Conservation (phyloP, 2,329 filamentous ascomycete genomes). For the Penicillium griseofulvum region DNA sequence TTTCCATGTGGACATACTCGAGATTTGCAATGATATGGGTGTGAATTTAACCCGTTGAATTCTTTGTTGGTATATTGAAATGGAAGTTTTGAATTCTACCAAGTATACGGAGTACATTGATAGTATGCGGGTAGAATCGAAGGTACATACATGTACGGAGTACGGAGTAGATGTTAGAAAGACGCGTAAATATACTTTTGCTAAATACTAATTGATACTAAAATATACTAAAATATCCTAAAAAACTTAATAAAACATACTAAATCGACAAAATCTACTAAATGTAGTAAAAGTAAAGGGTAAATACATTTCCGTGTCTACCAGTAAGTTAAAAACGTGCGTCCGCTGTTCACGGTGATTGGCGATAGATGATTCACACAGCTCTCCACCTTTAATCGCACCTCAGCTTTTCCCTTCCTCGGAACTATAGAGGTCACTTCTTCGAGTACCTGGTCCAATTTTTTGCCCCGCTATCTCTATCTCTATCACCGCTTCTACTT, state of each 20-base stretch:
- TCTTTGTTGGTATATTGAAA: constrained; percentile 2
- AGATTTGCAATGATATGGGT: constrained; percentile 8
- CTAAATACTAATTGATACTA: too few species aligned
- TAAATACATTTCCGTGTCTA: background rate
- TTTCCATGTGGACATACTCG: constrained; percentile 12
- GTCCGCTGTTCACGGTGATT: constrained; percentile 20
- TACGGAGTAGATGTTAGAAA: too few species aligned
- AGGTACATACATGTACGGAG: too few species aligned
- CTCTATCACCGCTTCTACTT: background rate
- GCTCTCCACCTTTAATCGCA: constrained; percentile 20
- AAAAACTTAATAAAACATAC: too few species aligned
- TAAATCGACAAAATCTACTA: background rate
- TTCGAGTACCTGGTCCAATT: constrained; percentile 2
- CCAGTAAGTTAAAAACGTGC: constrained; percentile 20
- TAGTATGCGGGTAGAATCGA: too few species aligned
- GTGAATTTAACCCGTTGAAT: background rate
- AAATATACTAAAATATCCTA: too few species aligned
- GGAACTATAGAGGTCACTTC: background rate
- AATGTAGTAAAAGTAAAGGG: background rate
- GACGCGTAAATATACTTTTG: too few species aligned
- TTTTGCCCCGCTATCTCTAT: background rate
- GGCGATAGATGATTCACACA: constrained; percentile 13
- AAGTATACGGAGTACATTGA: too few species aligned
- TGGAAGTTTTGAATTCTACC: background rate
- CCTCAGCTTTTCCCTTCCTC: constrained; percentile 10